A percentile compares a stretch with the other conserved stretches of the same genome.
Evolutionary conservation across 768 basidiomycete species (phyloP).

Genomic region (Amanita fuliginea): DNA sequence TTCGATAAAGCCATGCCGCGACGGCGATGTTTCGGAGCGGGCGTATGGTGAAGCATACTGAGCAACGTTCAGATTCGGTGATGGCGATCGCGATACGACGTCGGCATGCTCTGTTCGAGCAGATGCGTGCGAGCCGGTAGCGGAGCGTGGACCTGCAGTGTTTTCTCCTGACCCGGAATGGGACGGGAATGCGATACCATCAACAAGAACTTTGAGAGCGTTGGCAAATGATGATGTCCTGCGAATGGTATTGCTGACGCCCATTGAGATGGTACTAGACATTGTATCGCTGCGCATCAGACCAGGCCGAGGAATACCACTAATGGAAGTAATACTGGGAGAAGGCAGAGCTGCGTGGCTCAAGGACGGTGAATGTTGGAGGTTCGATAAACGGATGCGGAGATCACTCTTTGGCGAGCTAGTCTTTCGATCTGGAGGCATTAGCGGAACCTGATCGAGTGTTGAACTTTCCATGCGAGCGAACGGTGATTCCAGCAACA

Average conservation of each 20-base stretch:
- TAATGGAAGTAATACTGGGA: conserved; percentile 15
- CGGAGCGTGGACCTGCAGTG: conserved; percentile 19
- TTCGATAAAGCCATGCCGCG: conserved; percentile 13
- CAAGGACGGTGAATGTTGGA: conserved; percentile 37
- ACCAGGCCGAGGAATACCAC: conserved; percentile 26
- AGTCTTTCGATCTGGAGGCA: conserved; percentile 25
- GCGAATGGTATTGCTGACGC: conserved; percentile 57
- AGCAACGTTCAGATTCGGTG: conserved; percentile 69
- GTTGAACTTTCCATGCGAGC: conserved; percentile 60
- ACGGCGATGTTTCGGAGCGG: conserved; percentile 22
- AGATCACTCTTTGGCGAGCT: conserved; percentile 26
- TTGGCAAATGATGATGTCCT: conserved; percentile 78
- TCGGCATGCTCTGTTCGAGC: conserved; percentile 17
- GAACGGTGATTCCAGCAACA: conserved; percentile 85
- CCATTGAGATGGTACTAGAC: conserved; percentile 46
- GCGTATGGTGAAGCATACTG: conserved; percentile 73
- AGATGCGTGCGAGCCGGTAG: conserved; percentile 12
- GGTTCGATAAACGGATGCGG: conserved; percentile 32
- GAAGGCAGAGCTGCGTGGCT: conserved; percentile 33
- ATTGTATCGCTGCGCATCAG: conserved; percentile 52
- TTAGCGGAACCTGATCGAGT: conserved; percentile 38
- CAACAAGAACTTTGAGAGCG: conserved; percentile 58
- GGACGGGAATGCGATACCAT: conserved; percentile 61
- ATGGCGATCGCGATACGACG: conserved; percentile 58
- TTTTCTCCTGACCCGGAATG: conserved; percentile 35